Evolutionary conservation across 2,329 filamentous ascomycete genomes (phyloP).

Genomic region (Ophiostoma montium): DNA sequence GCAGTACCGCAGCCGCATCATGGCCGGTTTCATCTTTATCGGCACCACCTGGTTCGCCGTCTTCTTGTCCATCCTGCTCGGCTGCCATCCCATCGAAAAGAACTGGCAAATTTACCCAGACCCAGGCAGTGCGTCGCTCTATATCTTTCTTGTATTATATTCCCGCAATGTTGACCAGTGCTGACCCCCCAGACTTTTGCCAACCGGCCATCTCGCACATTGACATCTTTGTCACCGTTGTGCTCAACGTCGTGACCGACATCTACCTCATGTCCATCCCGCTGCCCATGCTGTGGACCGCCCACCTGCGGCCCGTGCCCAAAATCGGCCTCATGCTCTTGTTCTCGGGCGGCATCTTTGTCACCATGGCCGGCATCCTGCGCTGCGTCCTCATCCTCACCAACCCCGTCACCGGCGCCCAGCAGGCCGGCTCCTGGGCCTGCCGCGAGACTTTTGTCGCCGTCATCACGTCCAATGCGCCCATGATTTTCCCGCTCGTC

Average conservation of each 20-base stretch:
- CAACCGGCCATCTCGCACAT: conserved; percentile 25
- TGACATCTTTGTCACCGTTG: conserved; percentile 24
- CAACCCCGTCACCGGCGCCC: conserved; percentile 23
- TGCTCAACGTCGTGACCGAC: conserved; percentile 27
- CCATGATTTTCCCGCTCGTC: conserved; percentile 14
- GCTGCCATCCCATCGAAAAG: conserved; percentile 22
- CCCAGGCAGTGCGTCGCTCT: conserved; percentile 23
- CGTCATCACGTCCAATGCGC: conserved; percentile 15
- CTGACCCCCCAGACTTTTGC: conserved; percentile 19
- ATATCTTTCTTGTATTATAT: background rate
- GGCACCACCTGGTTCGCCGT: conserved; percentile 21
- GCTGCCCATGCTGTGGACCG: conserved; percentile 37
- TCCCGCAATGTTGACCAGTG: too few relatives aligned
- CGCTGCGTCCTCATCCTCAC: conserved; percentile 36
- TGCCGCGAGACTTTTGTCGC: conserved; percentile 16
- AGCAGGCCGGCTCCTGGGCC: conserved; percentile 26
- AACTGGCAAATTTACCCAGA: conserved; percentile 30
- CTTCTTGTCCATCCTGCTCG: conserved; percentile 20
- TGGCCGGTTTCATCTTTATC: conserved; percentile 22
- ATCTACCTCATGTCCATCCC: conserved; percentile 27
- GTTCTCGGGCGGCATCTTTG: conserved; percentile 41
- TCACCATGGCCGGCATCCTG: conserved; percentile 39
- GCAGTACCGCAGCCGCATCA: conserved; percentile 18
- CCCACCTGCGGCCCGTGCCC: conserved; percentile 31
- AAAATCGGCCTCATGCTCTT: conserved; percentile 39